Conservation (phyloP, 306 rosid genomes). For the Vigna hirtella region DNA sequence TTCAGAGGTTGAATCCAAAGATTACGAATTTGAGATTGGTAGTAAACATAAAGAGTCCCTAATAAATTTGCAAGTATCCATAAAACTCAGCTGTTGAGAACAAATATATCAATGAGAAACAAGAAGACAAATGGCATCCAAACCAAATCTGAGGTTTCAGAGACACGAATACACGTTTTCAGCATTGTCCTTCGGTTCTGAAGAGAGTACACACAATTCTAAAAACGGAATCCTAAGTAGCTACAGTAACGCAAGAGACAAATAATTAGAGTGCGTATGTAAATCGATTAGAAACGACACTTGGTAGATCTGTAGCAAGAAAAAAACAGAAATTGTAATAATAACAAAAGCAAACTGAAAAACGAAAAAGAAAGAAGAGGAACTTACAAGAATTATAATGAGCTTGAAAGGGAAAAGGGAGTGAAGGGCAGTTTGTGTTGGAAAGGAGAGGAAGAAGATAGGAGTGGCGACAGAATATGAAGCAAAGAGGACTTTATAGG, state of each 20-base stretch:
- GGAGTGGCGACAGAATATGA: slow-evolving; percentile 4
- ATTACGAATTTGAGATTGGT: not conserved
- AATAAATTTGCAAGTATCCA: slow-evolving; percentile 8
- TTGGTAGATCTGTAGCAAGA: slow-evolving; percentile 37
- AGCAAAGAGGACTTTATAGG: slow-evolving; percentile 42
- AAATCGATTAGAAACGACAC: slow-evolving; percentile 5
- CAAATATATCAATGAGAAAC: not conserved
- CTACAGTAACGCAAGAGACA: slow-evolving; percentile 8
- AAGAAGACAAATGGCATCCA: not conserved
- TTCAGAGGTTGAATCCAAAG: not conserved
- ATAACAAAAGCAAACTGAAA: not conserved
- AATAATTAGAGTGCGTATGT: not conserved
- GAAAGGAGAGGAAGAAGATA: not conserved
- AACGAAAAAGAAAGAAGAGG: not conserved
- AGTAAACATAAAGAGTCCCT: not conserved
- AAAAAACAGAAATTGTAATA: not conserved
- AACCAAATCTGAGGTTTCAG: slow-evolving; percentile 28
- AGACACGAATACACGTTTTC: slow-evolving; percentile 8
- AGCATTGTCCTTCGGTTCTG: slow-evolving; percentile 3
- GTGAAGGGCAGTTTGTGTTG: not conserved
- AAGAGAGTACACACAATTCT: not conserved
- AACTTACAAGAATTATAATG: slow-evolving; percentile 40
- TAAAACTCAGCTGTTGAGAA: slow-evolving; percentile 36
- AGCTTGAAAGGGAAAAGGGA: not conserved
- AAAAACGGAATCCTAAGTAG: slow-evolving; percentile 1